Evolutionary conservation across 805 yeast species (phyloP), one percentile per base, ranked within the genome.

Genomic region (Ogataea glucozyma): DNA sequence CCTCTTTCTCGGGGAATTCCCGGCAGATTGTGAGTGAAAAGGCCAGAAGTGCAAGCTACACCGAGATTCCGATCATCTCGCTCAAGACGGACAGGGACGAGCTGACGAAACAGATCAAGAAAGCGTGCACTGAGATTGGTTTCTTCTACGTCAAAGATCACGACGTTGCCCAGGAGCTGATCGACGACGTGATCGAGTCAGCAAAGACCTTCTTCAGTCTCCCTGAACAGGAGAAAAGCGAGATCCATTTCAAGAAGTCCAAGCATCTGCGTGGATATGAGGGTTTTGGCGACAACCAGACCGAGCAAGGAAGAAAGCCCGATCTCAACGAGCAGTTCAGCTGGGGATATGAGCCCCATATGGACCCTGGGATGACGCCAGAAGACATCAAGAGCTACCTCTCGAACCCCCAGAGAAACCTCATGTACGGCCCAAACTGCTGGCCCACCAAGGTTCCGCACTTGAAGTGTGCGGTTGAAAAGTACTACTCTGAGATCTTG

Each of bases 61-160:
- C 48, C n/a, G 54, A 50, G 22, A 50, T 47, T 38, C 52, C 54
- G 3, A 6, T 50, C 13, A 47, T 50, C 13, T 50, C 54, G 10
- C 40, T 50, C 17, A 40, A 38, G n/a, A 23, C 41, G 4, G 46
- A 38, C 4, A 47, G 45, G 36, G 18, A 10, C 2, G 31, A 41
- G 19, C 26, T 50, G 26, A 46, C 46, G 6, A 26, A 21, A 11
- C 47, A 51, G 30, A 44, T 51, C 14, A 46, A 26, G 17, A 22
- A 44, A 12, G 54, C 52, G 10, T 51, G 52, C 36, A 46, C 52
- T 1, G 52, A 56, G 24, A 58, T 61, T 17, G 68, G 67, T 2
- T 64, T 64, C 43, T 57, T 64, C 52, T 61, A 61, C 40, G 46
- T 60, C 26, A 49, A 54, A 38, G 59, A 62, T 46, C 67, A 64